A percentile compares a stretch with the other conserved stretches of the same genome.
phyloP scores from a whole-genome alignment of 1,284 basidiomycete species.

The Apiotrichum brassicae region DNA sequence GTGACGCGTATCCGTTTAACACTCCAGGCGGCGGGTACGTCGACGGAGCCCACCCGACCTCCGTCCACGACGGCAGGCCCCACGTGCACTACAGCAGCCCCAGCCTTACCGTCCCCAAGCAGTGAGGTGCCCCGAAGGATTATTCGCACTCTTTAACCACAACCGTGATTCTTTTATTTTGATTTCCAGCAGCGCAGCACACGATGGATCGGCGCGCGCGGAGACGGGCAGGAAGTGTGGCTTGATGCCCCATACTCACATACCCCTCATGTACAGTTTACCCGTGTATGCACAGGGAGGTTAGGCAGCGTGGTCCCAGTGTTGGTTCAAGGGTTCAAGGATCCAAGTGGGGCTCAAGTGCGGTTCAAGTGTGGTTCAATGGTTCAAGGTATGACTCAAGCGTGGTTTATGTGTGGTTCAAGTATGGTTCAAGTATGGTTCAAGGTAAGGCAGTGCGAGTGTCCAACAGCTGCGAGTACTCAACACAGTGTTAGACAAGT shows the following conservation, averaged over 20 bases:
- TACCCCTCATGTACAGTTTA: conserved; percentile 1
- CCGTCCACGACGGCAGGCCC: neutral
- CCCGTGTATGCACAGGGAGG: conserved; percentile 1
- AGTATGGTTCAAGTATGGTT: no score
- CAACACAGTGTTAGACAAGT: no score
- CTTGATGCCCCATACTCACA: neutral
- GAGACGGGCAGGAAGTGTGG: neutral
- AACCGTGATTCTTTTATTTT: neutral
- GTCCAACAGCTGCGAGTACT: no score
- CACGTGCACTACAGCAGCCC: neutral
- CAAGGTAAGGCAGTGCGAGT: no score
- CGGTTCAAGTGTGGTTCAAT: no score
- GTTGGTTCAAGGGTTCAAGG: no score
- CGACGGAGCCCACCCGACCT: neutral
- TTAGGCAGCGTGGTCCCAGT: neutral
- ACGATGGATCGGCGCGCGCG: no score
- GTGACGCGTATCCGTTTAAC: conserved; percentile 15
- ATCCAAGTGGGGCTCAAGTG: no score
- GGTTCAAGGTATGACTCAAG: no score
- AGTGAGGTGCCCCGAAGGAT: neutral
- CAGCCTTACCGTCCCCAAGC: neutral
- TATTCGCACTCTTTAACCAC: neutral
- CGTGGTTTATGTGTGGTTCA: no score
- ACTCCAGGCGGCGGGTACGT: conserved; percentile 11
- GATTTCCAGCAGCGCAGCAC: no score